phyloP scores from a whole-genome alignment of 352 stramenopile genomes.

The Phytophthora sp. region DNA sequence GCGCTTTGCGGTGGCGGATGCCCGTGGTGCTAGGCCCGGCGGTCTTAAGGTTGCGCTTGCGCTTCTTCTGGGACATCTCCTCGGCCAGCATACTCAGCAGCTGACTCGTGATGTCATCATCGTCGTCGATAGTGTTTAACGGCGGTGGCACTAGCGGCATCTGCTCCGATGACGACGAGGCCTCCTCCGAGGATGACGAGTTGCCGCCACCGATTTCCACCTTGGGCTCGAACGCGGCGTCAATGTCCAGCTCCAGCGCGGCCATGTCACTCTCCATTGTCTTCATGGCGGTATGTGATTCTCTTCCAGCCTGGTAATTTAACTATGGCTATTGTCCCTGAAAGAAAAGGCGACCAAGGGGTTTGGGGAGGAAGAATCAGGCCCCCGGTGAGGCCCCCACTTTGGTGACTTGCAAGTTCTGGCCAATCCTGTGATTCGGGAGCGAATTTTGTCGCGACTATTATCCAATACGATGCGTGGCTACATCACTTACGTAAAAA shows the following conservation, averaged over 20 bases:
- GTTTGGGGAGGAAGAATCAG: slow-evolving; percentile 12
- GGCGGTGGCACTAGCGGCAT: slow-evolving; percentile 24
- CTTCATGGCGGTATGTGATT: slow-evolving; percentile 26
- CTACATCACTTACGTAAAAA: slow-evolving; percentile 10
- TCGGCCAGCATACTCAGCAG: slow-evolving; percentile 50
- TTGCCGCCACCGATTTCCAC: slow-evolving; percentile 25
- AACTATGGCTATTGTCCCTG: slow-evolving; percentile 15
- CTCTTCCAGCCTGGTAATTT: slow-evolving; percentile 9
- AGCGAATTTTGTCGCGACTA: not conserved
- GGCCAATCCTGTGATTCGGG: no score
- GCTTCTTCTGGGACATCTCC: slow-evolving; percentile 50
- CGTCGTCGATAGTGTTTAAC: slow-evolving; percentile 36
- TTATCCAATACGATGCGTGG: not conserved
- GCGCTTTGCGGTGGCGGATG: slow-evolving; percentile 36
- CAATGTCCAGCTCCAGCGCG: slow-evolving; percentile 35
- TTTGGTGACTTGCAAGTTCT: slow-evolving; percentile 2
- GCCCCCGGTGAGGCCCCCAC: not conserved
- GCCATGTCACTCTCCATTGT: slow-evolving; percentile 40
- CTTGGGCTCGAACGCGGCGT: slow-evolving; percentile 31
- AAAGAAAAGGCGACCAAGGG: slow-evolving; percentile 3
- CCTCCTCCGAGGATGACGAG: slow-evolving; percentile 34
- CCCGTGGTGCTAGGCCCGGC: slow-evolving; percentile 26
- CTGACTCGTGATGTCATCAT: slow-evolving; percentile 51
- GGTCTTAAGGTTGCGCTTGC: slow-evolving; percentile 42
- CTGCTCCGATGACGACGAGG: slow-evolving; percentile 30